These are phyloP conservation scores for Chlamydomonas schloesseri DNA, from an alignment of 139 green algal species.

Conservation along the genomic window DNA sequence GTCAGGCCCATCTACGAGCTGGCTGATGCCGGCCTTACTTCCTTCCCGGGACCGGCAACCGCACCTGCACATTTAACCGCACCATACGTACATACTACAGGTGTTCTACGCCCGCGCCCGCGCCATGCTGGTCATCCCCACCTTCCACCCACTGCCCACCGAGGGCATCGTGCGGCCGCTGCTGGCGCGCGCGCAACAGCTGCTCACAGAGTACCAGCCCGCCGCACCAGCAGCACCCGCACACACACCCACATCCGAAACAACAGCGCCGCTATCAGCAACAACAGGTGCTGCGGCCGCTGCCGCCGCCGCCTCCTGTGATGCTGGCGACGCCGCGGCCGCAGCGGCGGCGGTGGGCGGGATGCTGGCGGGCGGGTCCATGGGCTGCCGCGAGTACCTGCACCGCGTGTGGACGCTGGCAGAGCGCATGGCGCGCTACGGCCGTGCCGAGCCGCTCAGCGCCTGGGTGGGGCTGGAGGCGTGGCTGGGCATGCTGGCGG, in stretches of 20 bases:
- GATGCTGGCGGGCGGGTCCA: neutral
- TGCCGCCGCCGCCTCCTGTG: too few relatives aligned
- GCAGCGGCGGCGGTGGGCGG: neutral
- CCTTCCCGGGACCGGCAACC: too few relatives aligned
- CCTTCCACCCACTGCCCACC: neutral
- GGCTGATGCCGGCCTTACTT: too few relatives aligned
- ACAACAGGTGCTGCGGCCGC: too few relatives aligned
- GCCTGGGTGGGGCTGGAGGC: constrained; percentile 2
- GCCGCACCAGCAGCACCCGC: too few relatives aligned
- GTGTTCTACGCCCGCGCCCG: neutral
- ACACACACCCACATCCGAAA: too few relatives aligned
- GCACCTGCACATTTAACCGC: too few relatives aligned
- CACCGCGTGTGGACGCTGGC: constrained; percentile 10
- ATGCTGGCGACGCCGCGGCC: neutral
- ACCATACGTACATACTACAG: neutral
- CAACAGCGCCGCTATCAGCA: too few relatives aligned
- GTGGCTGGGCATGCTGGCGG: constrained; percentile 19
- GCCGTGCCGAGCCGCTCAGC: neutral
- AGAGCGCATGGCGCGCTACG: constrained; percentile 6
- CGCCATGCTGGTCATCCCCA: neutral
- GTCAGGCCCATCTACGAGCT: too few relatives aligned
- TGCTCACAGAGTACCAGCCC: neutral
- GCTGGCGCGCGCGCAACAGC: neutral
- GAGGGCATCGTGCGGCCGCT: neutral
- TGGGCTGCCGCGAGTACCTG: neutral